Evolutionary conservation across 495 filamentous ascomycete genomes (phyloP).

Genomic region (Choiromyces venosus): DNA sequence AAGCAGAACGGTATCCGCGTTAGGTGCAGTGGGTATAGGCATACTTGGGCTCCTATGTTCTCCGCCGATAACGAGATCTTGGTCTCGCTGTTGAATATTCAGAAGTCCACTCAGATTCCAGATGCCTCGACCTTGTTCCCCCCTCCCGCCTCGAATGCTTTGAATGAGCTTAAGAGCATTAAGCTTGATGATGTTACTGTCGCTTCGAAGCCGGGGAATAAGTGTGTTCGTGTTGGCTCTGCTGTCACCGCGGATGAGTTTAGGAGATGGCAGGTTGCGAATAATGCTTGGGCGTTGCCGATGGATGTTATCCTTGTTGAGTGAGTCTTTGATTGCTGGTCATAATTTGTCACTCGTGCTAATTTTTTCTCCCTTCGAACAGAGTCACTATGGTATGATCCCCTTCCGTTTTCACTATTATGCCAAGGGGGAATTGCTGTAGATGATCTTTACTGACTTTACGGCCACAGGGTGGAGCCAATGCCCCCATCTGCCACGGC

Average conservation of each 20-base stretch:
- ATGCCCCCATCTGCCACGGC: conserved; percentile 53
- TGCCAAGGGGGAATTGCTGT: conserved; percentile 7
- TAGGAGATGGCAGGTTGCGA: conserved; percentile 46
- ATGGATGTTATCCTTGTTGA: conserved; percentile 52
- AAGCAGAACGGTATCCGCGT: conserved; percentile 44
- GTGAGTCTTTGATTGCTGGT: conserved; percentile 22
- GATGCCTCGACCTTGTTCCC: conserved; percentile 44
- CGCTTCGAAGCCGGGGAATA: conserved; percentile 33
- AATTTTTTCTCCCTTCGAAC: background rate
- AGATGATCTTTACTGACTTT: conserved; percentile 44
- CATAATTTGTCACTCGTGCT: background rate
- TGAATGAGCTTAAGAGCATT: conserved; percentile 38
- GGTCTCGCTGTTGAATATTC: conserved; percentile 48
- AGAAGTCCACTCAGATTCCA: conserved; percentile 45
- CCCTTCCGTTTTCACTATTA: background rate
- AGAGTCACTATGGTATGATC: background rate
- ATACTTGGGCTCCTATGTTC: conserved; percentile 50
- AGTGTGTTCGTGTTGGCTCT: conserved; percentile 46
- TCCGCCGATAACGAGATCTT: conserved; percentile 49
- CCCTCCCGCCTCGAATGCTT: conserved; percentile 29
- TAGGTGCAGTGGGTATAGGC: conserved; percentile 49
- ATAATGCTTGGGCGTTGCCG: conserved; percentile 46
- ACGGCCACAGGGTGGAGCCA: conserved; percentile 44
- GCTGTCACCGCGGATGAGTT: conserved; percentile 50
- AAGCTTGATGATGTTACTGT: conserved; percentile 44